Percentiles rank a stretch among this genome's conserved stretches.
phyloP scores from a whole-genome alignment of 768 basidiomycete species.

The Rhodotorula diobovata region DNA sequence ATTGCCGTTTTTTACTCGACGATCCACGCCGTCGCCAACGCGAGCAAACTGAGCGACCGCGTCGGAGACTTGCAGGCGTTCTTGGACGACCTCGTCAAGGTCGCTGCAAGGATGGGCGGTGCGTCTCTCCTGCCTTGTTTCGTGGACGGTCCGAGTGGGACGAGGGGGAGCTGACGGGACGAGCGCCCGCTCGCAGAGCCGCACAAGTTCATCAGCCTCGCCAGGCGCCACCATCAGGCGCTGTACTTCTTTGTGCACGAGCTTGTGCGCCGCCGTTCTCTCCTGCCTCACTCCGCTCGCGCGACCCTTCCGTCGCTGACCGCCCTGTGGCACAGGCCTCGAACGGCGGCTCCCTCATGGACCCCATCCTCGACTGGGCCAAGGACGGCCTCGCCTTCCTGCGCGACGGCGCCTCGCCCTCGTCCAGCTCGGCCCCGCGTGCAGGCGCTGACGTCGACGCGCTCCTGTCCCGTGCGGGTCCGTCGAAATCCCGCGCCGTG shows the following conservation, averaged over 20 bases:
- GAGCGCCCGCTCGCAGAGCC: background rate
- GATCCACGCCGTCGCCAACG: conserved; percentile 36
- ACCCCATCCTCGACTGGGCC: conserved; percentile 30
- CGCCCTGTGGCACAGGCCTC: background rate
- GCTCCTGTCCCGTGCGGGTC: background rate
- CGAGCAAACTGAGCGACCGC: conserved; percentile 20
- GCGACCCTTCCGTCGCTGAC: background rate
- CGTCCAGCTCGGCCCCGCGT: background rate
- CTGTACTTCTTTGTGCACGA: conserved; percentile 36
- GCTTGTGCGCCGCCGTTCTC: conserved; percentile 10
- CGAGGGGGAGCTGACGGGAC: background rate
- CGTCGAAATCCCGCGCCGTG: background rate
- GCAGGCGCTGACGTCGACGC: conserved; percentile 15
- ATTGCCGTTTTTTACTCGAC: conserved; percentile 36
- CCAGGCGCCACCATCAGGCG: conserved; percentile 29
- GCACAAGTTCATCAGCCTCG: conserved; percentile 32
- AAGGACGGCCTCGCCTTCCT: conserved; percentile 28
- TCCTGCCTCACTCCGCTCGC: too few relatives aligned
- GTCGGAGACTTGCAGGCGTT: conserved; percentile 36
- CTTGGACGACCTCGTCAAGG: conserved; percentile 29
- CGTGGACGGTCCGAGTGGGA: background rate
- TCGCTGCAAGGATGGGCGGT: conserved; percentile 13
- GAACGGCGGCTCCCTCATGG: conserved; percentile 17
- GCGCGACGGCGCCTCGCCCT: conserved; percentile 3
- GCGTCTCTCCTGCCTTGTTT: background rate